Evolutionary conservation across 768 basidiomycete genomes (phyloP).

Genomic region (Mycena leptocephala): DNA sequence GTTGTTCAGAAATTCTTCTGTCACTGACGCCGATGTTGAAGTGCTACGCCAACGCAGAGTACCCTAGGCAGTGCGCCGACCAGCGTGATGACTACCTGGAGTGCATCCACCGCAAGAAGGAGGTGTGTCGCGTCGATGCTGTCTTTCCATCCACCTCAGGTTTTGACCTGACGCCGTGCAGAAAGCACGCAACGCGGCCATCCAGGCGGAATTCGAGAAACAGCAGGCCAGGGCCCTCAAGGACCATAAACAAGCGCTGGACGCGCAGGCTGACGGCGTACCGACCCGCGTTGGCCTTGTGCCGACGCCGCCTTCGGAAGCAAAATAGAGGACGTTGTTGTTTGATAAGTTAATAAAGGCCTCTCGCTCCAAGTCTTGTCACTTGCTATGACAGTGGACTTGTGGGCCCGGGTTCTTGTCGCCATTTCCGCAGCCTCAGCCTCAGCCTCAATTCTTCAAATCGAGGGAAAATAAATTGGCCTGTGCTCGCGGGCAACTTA

Average conservation of each 20-base stretch:
- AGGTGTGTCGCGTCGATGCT: conserved; percentile 9
- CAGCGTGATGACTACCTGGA: conserved; percentile 36
- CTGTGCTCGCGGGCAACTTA: too few relatives aligned
- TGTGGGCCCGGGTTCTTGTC: too few relatives aligned
- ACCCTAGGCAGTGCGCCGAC: not conserved
- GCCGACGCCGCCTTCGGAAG: conserved; percentile 12
- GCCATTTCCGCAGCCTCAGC: too few relatives aligned
- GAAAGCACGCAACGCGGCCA: conserved; percentile 28
- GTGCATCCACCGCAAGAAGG: conserved; percentile 33
- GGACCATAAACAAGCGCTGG: conserved; percentile 31
- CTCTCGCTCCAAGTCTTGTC: too few relatives aligned
- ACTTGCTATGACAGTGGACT: too few relatives aligned
- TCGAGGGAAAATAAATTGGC: too few relatives aligned
- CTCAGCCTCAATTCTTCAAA: too few relatives aligned
- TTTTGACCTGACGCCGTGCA: not conserved
- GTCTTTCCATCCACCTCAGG: not conserved
- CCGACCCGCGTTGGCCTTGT: conserved; percentile 32
- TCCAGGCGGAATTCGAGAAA: conserved; percentile 19
- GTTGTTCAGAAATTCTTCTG: conserved; percentile 16
- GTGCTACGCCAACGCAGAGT: conserved; percentile 26
- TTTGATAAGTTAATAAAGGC: too few relatives aligned
- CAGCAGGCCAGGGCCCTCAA: conserved; percentile 9
- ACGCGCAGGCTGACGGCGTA: conserved; percentile 27
- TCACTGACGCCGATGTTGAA: conserved; percentile 34
- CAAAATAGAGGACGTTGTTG: too few relatives aligned